Base-by-base conservation (phyloP, 345 rosid genomes). In the Acer negundo region DNA sequence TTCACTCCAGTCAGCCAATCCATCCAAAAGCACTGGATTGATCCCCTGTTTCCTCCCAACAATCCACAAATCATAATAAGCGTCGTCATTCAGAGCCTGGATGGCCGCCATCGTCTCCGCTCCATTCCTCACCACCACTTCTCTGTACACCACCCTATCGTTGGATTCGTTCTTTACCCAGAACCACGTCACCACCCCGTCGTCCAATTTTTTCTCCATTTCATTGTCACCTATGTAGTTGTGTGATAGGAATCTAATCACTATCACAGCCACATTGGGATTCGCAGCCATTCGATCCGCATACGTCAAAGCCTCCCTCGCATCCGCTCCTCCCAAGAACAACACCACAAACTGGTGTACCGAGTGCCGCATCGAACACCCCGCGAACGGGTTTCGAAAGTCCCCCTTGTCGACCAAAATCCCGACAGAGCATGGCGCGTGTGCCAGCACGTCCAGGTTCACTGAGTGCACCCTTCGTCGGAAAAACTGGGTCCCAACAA, bases 361-460 rank as follows among this genome's bases (percentile, higher is more conserved):
- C 4, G 79, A 13, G 46, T 35, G 73, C 28, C 72, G 68, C 38
- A n/a, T 49, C 4, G 65, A 62, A 8, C 77, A 65, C 0, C 69
- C 72, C 10, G 71, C 23, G 1, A 76, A 7, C 2, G 83, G 84
- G 70, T 81, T 85, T 24, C 72, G 51, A 8, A 76, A 53, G 9
- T 77, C 35, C 2, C 87, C 90, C 77, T 88, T 88, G 75, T 92
- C 89, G 17, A 92, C 75, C 0, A 89, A 83, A 26, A 95, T 76
- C 31, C 93, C 97, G 0, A 92, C 91, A 1, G 99, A 92, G 82
- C 99, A 95, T 0, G 97, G 98, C 0, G 97, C 89, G 67, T 91
- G 82, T 12, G 69, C 77, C 51, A 93, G 53, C 22, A 95, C 93
- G 10, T 87, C 72, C 2, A 74, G 23, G 75, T 80, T 83, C 13